Percentiles rank a stretch among this genome's conserved stretches.
These are phyloP conservation scores for Butyriboletus loyo DNA, from an alignment of 768 basidiomycete species.

Conservation along the genomic window DNA sequence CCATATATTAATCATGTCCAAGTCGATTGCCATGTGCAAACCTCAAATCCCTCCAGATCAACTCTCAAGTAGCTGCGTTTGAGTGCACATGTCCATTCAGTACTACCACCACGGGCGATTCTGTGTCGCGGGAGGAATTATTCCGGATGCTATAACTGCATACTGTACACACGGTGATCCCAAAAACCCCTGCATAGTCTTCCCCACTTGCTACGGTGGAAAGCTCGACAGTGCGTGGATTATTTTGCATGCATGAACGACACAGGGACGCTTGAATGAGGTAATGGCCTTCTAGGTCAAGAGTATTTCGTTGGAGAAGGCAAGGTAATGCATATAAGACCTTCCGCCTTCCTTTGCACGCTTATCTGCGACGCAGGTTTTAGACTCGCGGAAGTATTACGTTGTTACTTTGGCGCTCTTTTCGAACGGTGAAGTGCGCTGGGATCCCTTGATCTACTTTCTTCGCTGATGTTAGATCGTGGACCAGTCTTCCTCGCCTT, in stretches of 20 bases:
- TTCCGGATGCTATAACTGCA: slow-evolving; percentile 59
- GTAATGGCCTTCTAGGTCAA: slow-evolving; percentile 38
- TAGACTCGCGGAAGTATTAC: slow-evolving; percentile 51
- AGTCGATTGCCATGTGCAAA: not conserved
- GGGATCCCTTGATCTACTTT: not conserved
- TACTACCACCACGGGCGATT: slow-evolving; percentile 56
- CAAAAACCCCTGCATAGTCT: slow-evolving; percentile 54
- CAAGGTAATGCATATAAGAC: slow-evolving; percentile 35
- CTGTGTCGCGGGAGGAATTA: slow-evolving; percentile 47
- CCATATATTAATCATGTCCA: not conserved
- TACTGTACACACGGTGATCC: slow-evolving; percentile 55
- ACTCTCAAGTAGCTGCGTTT: not conserved
- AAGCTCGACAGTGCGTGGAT: slow-evolving; percentile 46
- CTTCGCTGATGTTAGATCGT: not conserved
- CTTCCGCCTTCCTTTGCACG: not conserved
- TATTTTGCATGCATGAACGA: not conserved
- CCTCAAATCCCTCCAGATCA: not conserved
- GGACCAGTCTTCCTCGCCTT: slow-evolving; percentile 55
- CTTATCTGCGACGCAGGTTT: slow-evolving; percentile 30
- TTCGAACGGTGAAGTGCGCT: slow-evolving; percentile 54
- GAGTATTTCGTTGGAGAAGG: slow-evolving; percentile 49
- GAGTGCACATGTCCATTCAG: slow-evolving; percentile 32
- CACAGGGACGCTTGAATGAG: slow-evolving; percentile 6
- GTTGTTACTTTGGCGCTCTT: slow-evolving; percentile 58
- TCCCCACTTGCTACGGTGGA: slow-evolving; percentile 57